Base-by-base conservation (phyloP, 805 yeast species). In the Schwanniomyces polymorphus region DNA sequence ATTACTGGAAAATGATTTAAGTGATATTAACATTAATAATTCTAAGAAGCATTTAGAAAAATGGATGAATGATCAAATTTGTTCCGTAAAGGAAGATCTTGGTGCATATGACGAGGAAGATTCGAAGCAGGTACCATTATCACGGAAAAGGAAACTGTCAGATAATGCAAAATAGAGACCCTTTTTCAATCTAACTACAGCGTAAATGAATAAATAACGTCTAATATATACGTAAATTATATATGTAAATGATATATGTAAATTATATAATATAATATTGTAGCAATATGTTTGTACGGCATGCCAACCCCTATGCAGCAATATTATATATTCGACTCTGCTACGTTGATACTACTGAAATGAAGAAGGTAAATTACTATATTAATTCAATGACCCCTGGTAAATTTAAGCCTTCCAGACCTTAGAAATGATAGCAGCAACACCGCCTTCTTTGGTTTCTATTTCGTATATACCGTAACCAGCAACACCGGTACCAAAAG, bases 381-480 rank as follows among this genome's bases (percentile, higher is more conserved):
- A 31, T 31, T 21, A 31, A 31, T 31, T 31, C 21, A 31, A 10
- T 14, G 21, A 31, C 34, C 17, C 34, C 9, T 5, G 35, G 14
- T 29, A 6, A n/a, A 27, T 37, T 56, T 56, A 70, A 23, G 76
- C 75, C 51, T 63, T 67, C 68, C 70, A 72, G 42, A 70, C 42
- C 53, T 63, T 67, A 54, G 67, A 51, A 38, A 81, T 50, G 27
- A 83, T 57, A 46, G 80, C 81, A 29, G 79, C 66, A 38, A 88
- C 52, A 39, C 95, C 95, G 49, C 83, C 84, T 57, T 79, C 83
- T 51, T 76, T 77, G 43, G 82, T 78, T 67, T 87, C 94, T 48
- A 87, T 70, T 50, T 78, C 72, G 64, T 85, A 88, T 39, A 86
- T 63, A 47, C 96, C 96, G 64, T 85, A 88, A 18, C 82, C 79